Evolutionary conservation across 1,139 yeast genomes (phyloP).

Genomic region (Scheffersomyces cryptocercus): DNA sequence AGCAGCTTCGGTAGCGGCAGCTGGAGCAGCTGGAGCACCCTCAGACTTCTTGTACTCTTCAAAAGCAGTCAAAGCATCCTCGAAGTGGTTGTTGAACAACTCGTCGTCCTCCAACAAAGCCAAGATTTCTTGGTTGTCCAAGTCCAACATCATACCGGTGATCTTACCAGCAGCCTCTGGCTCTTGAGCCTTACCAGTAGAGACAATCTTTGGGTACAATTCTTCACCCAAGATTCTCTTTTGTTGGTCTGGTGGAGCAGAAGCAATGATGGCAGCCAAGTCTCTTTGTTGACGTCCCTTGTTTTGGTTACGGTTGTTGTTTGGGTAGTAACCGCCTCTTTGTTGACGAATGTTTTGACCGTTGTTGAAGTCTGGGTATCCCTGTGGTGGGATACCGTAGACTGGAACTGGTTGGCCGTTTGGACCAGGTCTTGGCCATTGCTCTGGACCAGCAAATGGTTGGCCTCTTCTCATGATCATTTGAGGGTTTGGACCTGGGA

Average conservation of each 20-base stretch:
- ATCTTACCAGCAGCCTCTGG: slow-evolving; percentile 98
- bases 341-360: slow-evolving; percentile 48
- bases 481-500: slow-evolving; percentile 85
- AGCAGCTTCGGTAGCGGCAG: slow-evolving; percentile 12
- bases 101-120: slow-evolving; percentile 88
- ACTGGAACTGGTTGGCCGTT: slow-evolving; percentile 80
- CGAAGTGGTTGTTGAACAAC: slow-evolving; percentile 86
- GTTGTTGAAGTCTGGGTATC: slow-evolving; percentile 53
- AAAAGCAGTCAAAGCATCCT: slow-evolving; percentile 93
- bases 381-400: slow-evolving; percentile 83
- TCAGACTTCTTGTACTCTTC: slow-evolving; percentile 72
- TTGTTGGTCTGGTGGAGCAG: slow-evolving; percentile 82
- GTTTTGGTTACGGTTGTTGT: slow-evolving; percentile 35
- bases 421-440: slow-evolving; percentile 78
- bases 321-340: slow-evolving; percentile 48
- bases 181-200: slow-evolving; percentile 83
- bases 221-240: slow-evolving; percentile 98
- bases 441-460: slow-evolving; percentile 54
- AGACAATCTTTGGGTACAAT: slow-evolving; percentile 89
- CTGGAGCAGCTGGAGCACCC: slow-evolving; percentile 25
- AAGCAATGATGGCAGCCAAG: slow-evolving; percentile 61
- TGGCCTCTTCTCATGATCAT: slow-evolving; percentile 81
- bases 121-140: slow-evolving; percentile 89
- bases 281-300: slow-evolving; percentile 43
- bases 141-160: slow-evolving; percentile 98